A percentile compares a stretch with the other conserved stretches of the same genome.
Evolutionary conservation across 495 filamentous ascomycete species (phyloP).

Genomic region (Glonium stellatum): DNA sequence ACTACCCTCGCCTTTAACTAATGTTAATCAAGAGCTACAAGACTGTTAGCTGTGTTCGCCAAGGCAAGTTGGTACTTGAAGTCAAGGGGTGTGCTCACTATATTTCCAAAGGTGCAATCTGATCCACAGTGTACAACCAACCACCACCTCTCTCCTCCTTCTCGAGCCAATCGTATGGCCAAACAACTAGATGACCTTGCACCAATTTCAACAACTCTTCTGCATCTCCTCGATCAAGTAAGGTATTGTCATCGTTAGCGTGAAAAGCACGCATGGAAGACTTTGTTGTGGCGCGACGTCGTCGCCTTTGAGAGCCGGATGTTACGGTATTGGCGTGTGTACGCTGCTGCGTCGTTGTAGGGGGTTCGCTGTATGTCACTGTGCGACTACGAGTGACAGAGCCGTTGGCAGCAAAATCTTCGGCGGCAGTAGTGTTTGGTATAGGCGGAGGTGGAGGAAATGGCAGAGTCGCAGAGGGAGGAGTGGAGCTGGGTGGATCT

Average conservation of each 20-base stretch:
- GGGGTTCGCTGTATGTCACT: conserved; percentile 20
- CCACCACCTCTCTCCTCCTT: conserved; percentile 88
- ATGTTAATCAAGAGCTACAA: neutral
- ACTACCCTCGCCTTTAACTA: too few relatives aligned
- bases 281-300: conserved; percentile 69
- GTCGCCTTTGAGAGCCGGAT: conserved; percentile 38
- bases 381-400: conserved; percentile 14
- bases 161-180: conserved; percentile 89
- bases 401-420: conserved; percentile 19
- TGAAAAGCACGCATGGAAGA: conserved; percentile 65
- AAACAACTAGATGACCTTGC: conserved; percentile 83
- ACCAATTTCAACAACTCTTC: conserved; percentile 74
- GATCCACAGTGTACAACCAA: conserved; percentile 95
- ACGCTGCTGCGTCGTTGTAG: conserved; percentile 6
- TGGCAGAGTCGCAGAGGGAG: neutral
- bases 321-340: conserved; percentile 30
- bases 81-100: conserved; percentile 44
- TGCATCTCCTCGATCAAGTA: conserved; percentile 64
- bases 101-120: conserved; percentile 91
- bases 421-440: conserved; percentile 2
- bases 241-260: conserved; percentile 52
- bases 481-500: conserved; percentile 12
- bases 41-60: neutral
- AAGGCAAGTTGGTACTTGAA: neutral
- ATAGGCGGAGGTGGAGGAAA: conserved; percentile 19